Percentiles rank a stretch among this genome's conserved stretches.
phyloP scores from a whole-genome alignment of 1,284 basidiomycete species.

The Inonotus obliquus region DNA sequence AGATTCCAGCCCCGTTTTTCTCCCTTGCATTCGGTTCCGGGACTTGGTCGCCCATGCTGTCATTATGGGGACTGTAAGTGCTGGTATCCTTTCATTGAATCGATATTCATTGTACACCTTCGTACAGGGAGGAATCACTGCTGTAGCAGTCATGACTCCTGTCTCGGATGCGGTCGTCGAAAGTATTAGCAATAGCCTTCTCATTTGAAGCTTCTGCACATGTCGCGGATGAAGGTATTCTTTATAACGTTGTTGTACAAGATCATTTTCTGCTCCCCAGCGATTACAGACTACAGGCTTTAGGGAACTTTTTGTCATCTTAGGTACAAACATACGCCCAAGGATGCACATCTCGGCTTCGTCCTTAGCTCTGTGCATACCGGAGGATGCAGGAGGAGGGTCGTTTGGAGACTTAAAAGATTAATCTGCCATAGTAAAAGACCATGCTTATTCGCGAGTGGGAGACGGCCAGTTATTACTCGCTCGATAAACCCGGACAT shows the following conservation, averaged over 20 bases:
- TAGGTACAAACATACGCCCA: constrained; percentile 53
- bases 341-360: constrained; percentile 57
- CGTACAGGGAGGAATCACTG: constrained; percentile 52
- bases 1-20: constrained; percentile 55
- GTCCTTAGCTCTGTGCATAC: constrained; percentile 53
- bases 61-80: constrained; percentile 53
- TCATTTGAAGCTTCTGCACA: constrained; percentile 50
- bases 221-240: constrained; percentile 50
- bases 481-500: constrained; percentile 61
- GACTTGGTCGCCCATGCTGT: constrained; percentile 59
- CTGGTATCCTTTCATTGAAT: too few relatives aligned
- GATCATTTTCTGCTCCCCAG: constrained; percentile 49
- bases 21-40: constrained; percentile 63
- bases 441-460: constrained; percentile 63
- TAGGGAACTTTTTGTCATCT: constrained; percentile 57
- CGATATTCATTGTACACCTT: background rate
- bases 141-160: constrained; percentile 50
- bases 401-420: constrained; percentile 60
- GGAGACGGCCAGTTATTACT: constrained; percentile 52
- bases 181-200: constrained; percentile 49
- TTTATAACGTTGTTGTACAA: constrained; percentile 44
- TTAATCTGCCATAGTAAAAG: constrained; percentile 58
- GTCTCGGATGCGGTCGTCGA: constrained; percentile 46
- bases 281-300: constrained; percentile 53
- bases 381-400: constrained; percentile 34